A percentile compares a stretch with the other conserved stretches of the same genome.
Conservation (phyloP, 169 alveolate species). For the Babesia microti region DNA sequence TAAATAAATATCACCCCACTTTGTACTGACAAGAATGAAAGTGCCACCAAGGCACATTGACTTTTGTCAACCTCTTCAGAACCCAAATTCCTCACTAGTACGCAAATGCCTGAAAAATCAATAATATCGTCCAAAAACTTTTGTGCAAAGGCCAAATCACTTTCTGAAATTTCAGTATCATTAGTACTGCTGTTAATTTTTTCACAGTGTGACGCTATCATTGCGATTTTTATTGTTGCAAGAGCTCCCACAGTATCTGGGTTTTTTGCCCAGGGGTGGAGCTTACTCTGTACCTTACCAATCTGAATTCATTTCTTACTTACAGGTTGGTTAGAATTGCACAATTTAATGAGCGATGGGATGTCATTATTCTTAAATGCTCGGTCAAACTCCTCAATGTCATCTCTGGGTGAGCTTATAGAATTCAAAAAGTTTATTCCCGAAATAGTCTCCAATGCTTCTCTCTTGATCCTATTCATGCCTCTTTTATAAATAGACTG, state of each 20-base stretch:
- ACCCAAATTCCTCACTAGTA: constrained; percentile 4
- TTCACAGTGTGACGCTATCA: constrained; percentile 74
- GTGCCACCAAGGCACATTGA: constrained; percentile 82
- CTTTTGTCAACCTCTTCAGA: constrained; percentile 70
- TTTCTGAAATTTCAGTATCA: no score
- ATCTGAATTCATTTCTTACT: constrained; percentile 40
- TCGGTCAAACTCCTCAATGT: constrained; percentile 30
- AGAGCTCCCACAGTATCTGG: constrained; percentile 90
- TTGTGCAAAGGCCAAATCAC: no score
- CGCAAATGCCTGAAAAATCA: constrained; percentile 41
- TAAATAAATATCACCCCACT: constrained; percentile 42
- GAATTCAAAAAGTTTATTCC: no score
- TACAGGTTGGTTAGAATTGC: constrained; percentile 39
- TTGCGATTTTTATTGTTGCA: constrained; percentile 88
- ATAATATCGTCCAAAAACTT: constrained; percentile 32
- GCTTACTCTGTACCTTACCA: constrained; percentile 67
- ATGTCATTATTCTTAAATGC: constrained; percentile 43
- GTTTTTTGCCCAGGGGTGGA: constrained; percentile 92
- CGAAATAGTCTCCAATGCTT: no score
- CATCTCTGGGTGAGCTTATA: no score
- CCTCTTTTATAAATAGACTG: no score
- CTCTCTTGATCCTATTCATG: no score
- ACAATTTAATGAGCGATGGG: constrained; percentile 15
- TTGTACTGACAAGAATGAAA: constrained; percentile 77
- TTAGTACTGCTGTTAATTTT: constrained; percentile 6